Evolutionary conservation across 495 filamentous ascomycete genomes (phyloP), one percentile per base, ranked within the genome.

Genomic region (Lophium mytilinum): DNA sequence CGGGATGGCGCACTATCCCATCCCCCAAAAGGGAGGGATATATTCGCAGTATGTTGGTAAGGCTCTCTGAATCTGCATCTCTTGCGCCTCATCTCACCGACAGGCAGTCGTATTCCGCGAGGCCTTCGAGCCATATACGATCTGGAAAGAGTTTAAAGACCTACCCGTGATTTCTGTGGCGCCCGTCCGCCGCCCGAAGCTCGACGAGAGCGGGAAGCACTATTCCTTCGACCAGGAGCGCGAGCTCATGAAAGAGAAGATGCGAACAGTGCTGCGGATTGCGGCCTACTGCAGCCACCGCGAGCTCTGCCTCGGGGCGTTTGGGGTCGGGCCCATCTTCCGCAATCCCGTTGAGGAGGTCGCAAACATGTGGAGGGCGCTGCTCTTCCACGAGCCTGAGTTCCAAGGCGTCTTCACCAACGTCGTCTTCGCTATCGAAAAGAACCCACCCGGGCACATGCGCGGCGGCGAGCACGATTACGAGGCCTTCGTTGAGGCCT

Each of bases 141-240:
- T 71, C 3, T 78, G 71, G 72, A 63, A 67, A 50, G 65, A 71
- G 33, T 74, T 70, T 59, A 70, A 72, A 60, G 73, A 53, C 43
- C 57, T 90, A 7, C 83, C 84, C 3, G 80, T 89, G n/a, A 77
- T 88, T 45, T 88, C 84, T 10, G 82, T 88, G 11, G 76, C 83
- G 11, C 83, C 86, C 10, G 81, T 84, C 2, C 78, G 82, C 41
- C 78, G 86, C 61, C 86, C 86, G 9, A 89, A 88, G 66, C 72
- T 87, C 12, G 81, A 83, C 53, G 78, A 81, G 42, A 71, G 75
- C 39, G 83, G 82, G n/a, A 75, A 72, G 51, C 77, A 80, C 41
- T 90, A 88, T 61, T 81, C 83, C 0, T 90, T 90, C 67, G 70
- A 72, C 9, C 73, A 81, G 52, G 86, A 89, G 69, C 79, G 76